Conservation (phyloP, 176 grass and related monocot species). For the Oryza officinalis region DNA sequence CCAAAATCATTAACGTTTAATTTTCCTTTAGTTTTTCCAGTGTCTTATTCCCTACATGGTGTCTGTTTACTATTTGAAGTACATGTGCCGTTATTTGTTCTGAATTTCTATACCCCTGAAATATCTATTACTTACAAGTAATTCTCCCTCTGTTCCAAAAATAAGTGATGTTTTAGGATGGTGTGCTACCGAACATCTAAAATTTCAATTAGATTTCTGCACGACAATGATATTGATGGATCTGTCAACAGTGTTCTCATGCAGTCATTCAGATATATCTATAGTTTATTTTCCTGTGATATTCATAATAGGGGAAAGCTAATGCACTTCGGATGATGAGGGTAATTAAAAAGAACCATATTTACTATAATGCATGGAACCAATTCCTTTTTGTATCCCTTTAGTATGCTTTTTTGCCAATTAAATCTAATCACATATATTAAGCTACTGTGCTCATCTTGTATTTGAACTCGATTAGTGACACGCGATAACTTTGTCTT, state of each 20-base stretch:
- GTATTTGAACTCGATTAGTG: slow-evolving; percentile 12
- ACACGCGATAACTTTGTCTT: background rate
- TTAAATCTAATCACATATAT: background rate
- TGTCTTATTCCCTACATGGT: slow-evolving; percentile 1
- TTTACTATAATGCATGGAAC: background rate
- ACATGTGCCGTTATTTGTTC: background rate
- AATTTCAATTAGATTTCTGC: background rate
- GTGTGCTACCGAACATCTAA: background rate
- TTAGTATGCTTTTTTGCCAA: background rate
- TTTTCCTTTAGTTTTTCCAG: background rate
- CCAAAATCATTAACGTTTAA: background rate
- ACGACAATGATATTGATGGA: background rate
- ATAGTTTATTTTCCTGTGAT: background rate
- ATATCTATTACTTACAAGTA: background rate
- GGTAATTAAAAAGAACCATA: background rate
- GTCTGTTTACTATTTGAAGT: slow-evolving; percentile 6
- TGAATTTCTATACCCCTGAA: slow-evolving; percentile 17
- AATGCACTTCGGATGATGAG: background rate
- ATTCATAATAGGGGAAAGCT: background rate
- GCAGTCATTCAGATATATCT: background rate
- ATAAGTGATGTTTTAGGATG: slow-evolving; percentile 8
- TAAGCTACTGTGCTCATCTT: background rate
- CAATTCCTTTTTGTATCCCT: background rate
- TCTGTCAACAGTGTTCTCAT: background rate
- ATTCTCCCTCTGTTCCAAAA: background rate